Conservation (phyloP, 1,284 basidiomycete species). For the Tilletia indica region DNA sequence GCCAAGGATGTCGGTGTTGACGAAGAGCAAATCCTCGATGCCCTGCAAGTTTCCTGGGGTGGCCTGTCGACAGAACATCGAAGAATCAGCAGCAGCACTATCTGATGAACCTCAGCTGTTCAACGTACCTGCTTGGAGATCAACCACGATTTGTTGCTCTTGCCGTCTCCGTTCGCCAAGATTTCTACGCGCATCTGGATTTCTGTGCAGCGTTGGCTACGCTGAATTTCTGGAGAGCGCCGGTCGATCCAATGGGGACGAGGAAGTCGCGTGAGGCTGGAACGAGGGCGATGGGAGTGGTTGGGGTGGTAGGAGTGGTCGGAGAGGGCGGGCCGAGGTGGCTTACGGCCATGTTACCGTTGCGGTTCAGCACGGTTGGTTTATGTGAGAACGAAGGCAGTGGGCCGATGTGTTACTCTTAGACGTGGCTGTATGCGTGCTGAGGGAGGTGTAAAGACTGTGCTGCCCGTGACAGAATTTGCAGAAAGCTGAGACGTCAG, state of each 20-base stretch:
- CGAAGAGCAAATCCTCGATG: conserved; percentile 90
- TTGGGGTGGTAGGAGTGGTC: neutral
- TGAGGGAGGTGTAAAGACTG: too few species aligned
- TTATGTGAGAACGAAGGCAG: neutral
- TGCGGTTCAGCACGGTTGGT: neutral
- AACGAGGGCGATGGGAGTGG: neutral
- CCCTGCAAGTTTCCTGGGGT: conserved; percentile 92
- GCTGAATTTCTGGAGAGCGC: conserved; percentile 46
- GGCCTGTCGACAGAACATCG: conserved; percentile 59
- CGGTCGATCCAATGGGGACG: conserved; percentile 46
- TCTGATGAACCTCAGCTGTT: neutral
- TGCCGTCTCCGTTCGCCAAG: conserved; percentile 55
- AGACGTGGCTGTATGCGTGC: too few species aligned
- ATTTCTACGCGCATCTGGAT: conserved; percentile 87
- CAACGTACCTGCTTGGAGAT: conserved; percentile 73
- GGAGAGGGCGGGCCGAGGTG: conserved; percentile 10
- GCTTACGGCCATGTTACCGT: too few species aligned
- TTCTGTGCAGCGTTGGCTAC: conserved; percentile 40
- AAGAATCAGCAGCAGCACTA: conserved; percentile 23
- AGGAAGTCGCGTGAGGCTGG: conserved; percentile 38
- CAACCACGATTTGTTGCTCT: conserved; percentile 68
- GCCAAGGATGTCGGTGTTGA: conserved; percentile 74
- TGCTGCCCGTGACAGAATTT: too few species aligned
- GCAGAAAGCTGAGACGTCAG: too few species aligned
- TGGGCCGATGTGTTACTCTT: neutral